A percentile compares a stretch with the other conserved stretches of the same genome.
Conservation (phyloP, 2,329 filamentous ascomycete species). For the Nigrospora osmanthi region DNA sequence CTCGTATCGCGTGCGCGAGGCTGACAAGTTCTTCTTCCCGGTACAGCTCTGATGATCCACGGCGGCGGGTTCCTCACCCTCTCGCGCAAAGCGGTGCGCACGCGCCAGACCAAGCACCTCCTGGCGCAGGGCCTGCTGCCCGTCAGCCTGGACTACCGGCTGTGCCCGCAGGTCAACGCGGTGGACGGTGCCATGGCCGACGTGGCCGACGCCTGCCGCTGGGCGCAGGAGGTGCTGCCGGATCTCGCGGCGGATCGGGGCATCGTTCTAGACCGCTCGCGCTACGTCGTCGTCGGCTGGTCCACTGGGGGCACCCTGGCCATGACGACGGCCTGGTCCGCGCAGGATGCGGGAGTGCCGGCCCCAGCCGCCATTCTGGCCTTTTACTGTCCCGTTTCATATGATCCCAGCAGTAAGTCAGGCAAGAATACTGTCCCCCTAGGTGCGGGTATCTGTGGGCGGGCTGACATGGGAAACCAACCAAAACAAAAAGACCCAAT, state of each 20-base stretch:
- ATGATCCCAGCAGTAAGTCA: not conserved
- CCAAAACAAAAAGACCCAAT: not conserved
- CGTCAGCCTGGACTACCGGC: slow-evolving; percentile 39
- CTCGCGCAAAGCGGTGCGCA: slow-evolving; percentile 26
- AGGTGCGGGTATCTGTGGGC: too few species aligned
- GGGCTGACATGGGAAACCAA: not conserved
- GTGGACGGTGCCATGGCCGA: slow-evolving; percentile 37
- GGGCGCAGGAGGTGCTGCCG: slow-evolving; percentile 26
- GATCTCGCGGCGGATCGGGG: slow-evolving; percentile 7
- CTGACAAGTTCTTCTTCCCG: too few species aligned
- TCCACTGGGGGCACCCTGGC: not conserved
- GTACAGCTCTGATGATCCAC: slow-evolving; percentile 33
- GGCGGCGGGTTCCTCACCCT: slow-evolving; percentile 33
- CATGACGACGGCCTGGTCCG: slow-evolving; percentile 6
- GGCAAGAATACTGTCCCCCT: too few species aligned
- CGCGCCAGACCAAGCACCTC: slow-evolving; percentile 26
- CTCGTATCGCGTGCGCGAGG: not conserved
- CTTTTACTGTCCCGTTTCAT: not conserved
- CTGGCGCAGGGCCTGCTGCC: slow-evolving; percentile 33
- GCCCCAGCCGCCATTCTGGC: not conserved
- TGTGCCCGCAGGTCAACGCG: slow-evolving; percentile 40
- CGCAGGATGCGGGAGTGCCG: slow-evolving; percentile 1
- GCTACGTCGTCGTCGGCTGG: not conserved
- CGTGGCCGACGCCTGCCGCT: slow-evolving; percentile 31
- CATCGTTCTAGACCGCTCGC: not conserved